Evolutionary conservation across 2,329 filamentous ascomycete species (phyloP), one percentile per base, ranked within the genome.

Genomic region (Fusarium poae): DNA sequence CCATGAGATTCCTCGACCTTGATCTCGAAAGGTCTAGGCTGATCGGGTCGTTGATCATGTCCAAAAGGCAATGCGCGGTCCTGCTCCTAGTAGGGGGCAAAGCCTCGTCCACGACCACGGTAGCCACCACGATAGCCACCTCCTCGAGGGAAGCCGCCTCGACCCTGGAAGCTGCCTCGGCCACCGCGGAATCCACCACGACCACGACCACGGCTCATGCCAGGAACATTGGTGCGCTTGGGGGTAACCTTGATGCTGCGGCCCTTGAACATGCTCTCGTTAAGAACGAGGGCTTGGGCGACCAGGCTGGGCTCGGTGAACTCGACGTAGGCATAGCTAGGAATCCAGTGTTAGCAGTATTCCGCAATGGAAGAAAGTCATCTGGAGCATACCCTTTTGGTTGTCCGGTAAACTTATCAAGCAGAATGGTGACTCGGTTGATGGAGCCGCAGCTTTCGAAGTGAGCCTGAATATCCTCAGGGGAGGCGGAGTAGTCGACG

Each of bases 371-470:
- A 25, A 29, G 15, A 10, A 35, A 54, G 9, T 10, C 25, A 35
- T 13, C 25, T 15, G 21, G 13, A 59, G 76, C 91, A 81, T 84
- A 97, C 94, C 96, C 96, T 85, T 99, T 99, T n/a, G 96, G 96
- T 84, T 98, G 94, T 69, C 96, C 96, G 13, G 94, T 97, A 78
- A 97, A 98, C 84, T 99, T 99, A 83, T 99, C 96, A 73, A 99
- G 84, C 73, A 99, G 84, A 72, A 99, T 99, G 2, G 96, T 99
- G 62, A 99, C 96, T 65, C 96, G 91, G 81, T 99, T 99, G 85
- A 99, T 99, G 72, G 92, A 93, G 64, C 96, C 96, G 76, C 94
- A 97, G 84, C 91, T 97, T 84, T 97, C 94, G 83, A 99, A 99
- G 78, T 99, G 96, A 62, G 94, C 93, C 84, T 99, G 96, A 62